Evolutionary conservation across 2,329 filamentous ascomycete genomes (phyloP), one percentile per base, ranked within the genome.

Genomic region (Chaetoscypha palmicola): DNA sequence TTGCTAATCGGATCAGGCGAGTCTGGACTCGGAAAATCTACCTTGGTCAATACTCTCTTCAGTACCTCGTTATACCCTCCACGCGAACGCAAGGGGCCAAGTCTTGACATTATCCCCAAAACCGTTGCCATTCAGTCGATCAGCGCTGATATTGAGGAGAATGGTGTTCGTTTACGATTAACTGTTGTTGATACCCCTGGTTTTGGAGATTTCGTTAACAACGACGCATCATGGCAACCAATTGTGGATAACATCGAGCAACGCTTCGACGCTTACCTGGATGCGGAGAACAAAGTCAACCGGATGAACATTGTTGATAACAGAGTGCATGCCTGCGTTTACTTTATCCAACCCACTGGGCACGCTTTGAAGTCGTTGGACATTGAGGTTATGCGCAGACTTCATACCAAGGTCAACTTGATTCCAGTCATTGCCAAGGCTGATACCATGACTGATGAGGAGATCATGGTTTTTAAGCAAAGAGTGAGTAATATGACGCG

Each of bases 241-340:
- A 98, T 98, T 69, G 84, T 96, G 60, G 92, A 98, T 76, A 97
- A 97, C 76, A 97, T 98, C 62, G 92, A 98, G 76, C 89, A 95
- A 77, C 86, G 92, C 58, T 98, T 92, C 64, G 92, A 98, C 69
- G 90, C 92, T 42, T 98, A 97, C 69, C 77, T 98, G 48, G 92
- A 98, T 69, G 91, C 92, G 35, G 92, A 98, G 79, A 98, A 98
- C 81, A 98, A 97, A 80, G 89, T 98, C 67, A 98, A 98, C 77
- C 88, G 92, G 62, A 95, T 96, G 83, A 98, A 98, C 78, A 97
- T 97, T 67, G 85, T 98, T 52, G 92, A 98, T 73, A 98, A 97
- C 77, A 86, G 92, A 60, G 94, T 98, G 53, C 92, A 98, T 62
- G 92, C 92, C 45, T 97, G 94, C 62, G 92, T 98, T 52, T 98